Evolutionary conservation across 2,329 filamentous ascomycete genomes (phyloP).

Genomic region (Alternaria solani): DNA sequence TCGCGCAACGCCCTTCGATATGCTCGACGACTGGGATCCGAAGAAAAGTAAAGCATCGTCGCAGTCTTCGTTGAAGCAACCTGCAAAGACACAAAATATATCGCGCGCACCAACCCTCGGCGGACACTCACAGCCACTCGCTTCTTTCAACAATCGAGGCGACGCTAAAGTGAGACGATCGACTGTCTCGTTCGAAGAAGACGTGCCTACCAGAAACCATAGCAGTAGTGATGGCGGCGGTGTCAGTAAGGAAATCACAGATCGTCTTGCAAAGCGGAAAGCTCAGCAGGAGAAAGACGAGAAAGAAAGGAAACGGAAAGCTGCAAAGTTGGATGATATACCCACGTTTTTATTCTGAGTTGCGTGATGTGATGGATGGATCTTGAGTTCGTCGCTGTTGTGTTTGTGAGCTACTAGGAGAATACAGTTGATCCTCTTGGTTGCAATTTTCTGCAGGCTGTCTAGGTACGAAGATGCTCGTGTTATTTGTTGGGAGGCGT

Average conservation of each 20-base stretch:
- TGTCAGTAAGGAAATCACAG: conserved; percentile 32
- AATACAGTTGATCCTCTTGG: not conserved
- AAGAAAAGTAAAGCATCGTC: conserved; percentile 7
- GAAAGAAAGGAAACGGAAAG: conserved; percentile 36
- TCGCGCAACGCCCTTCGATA: conserved; percentile 35
- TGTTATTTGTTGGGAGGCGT: not conserved
- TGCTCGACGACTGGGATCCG: conserved; percentile 35
- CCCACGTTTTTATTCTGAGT: conserved; percentile 56
- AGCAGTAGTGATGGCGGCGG: not conserved
- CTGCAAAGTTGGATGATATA: conserved; percentile 49
- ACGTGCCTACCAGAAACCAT: not conserved
- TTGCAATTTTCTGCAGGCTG: not conserved
- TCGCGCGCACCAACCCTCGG: not conserved
- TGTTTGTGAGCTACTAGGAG: not conserved
- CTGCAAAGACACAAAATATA: not conserved
- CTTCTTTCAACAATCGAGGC: not conserved
- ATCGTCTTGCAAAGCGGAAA: conserved; percentile 44
- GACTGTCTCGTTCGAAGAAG: conserved; percentile 19
- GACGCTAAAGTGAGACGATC: not conserved
- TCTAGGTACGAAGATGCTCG: not conserved
- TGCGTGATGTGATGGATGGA: not conserved
- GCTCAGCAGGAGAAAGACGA: conserved; percentile 35
- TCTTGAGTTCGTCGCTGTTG: not conserved
- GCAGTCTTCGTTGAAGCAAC: not conserved
- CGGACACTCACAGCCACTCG: not conserved